Base-by-base conservation (phyloP, 2,329 filamentous ascomycete genomes). In the Colletotrichum sansevieriae region DNA sequence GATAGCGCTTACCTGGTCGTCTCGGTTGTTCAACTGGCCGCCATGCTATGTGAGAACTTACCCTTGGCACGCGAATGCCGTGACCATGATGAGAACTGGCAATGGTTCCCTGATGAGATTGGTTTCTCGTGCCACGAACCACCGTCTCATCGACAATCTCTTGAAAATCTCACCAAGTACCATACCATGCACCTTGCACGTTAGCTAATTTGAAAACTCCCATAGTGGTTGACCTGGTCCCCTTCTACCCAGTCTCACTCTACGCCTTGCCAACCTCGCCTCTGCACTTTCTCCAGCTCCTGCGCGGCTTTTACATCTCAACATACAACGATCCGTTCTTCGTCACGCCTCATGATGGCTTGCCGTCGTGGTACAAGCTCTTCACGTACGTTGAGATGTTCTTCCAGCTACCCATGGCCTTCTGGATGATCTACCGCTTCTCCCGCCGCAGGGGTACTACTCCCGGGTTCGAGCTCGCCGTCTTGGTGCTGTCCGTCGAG, bases 281-380 rank as follows among this genome's bases (percentile, higher is more conserved):
- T 0, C 77, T 88, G 7, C 82, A 86, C 75, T 79, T 83, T 71
- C 78, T 88, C 52, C 76, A 81, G 70, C 64, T 76, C 41, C 74
- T 88, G 65, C 83, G 85, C 66, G 68, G 77, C 3, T 81, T 79
- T 73, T 88, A 88, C 77, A 76, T 84, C 49, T 68, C 75, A 41
- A 77, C 78, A 11, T 84, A 84, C 72, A 84, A 85, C 65, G 87
- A 89, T 76, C 86, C 85, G 8, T 85, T 87, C 77, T 83, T 86
- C 74, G 75, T 78, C 44, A 73, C 78, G 37, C 74, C 80, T 41
- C 76, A 77, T 10, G 74, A 72, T 2, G 46, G 74, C 12, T 75
- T 79, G 56, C 79, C 80, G 12, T 79, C 80, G 67, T 89, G 86
- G 85, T 86, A 88, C 78, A 76, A 79, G 11, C 76, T 84, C 57